Base-by-base conservation (phyloP, 2,329 filamentous ascomycete genomes). In the Penicillium paneum region DNA sequence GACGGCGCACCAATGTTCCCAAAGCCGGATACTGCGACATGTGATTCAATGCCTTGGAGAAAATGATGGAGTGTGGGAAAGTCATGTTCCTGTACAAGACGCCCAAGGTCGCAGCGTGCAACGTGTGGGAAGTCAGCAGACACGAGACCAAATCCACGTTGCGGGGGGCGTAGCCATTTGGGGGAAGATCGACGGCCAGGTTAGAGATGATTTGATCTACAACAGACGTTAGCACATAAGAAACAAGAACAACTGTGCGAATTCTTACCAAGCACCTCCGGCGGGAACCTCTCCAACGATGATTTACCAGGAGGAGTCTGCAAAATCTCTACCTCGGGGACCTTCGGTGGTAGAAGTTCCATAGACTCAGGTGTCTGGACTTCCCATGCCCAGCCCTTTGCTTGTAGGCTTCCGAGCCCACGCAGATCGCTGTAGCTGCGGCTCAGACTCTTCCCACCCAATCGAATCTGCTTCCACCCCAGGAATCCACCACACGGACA, bases 51-150 rank as follows among this genome's bases (percentile, higher is more conserved):
- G 91, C 90, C 74, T 93, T 93, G 68, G 86, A 86, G 75, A 92
- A 94, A 69, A 91, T 90, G 56, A 85, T 80, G 26, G 90, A 93
- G 77, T 92, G 89, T 6, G 90, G 89, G 62, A 93, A 88, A 40
- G 88, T 91, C 71, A 93, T 88, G 70, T 89, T 85, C 61, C 84
- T 82, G 76, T 93, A 93, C 45, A 94, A 81, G 7, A 89, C 88
- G 62, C 83, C 82, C 32, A 92, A 77, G 3, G 89, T 92, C 19
- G 86, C 86, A 26, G 82, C 81, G 67, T 93, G 87, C 56, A 93
- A 77, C 29, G 83, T 83, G 67, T 83, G 84, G n/a, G 88, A 93
- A n/a, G 88, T 85, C 59, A 91, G 75, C 35, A 93, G 79, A 59
- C 91, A 82, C 17, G 88, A 84, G 77, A 91, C 87, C 55, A 93